These are phyloP conservation scores for Davidsoniella virescens DNA, from an alignment of 2,329 filamentous ascomycete genomes.

Conservation along the genomic window DNA sequence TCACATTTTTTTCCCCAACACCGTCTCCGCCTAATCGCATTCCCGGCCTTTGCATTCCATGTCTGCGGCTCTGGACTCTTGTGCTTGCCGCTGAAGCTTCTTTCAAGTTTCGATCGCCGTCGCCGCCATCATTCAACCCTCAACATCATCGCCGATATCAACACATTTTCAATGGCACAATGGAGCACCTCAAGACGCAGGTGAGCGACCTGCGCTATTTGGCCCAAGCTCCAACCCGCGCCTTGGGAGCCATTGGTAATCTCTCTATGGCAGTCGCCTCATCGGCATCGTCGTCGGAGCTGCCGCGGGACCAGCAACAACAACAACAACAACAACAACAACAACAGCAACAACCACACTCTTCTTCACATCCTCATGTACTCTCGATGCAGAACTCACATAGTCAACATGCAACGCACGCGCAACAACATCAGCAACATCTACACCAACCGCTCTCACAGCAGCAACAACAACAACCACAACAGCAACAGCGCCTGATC, in stretches of 20 bases:
- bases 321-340: background rate
- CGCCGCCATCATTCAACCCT: too few species aligned
- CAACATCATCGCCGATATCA: background rate
- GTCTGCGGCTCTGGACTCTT: background rate
- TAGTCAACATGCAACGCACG: background rate
- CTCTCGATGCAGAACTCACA: slow-evolving; percentile 1
- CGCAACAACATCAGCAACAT: background rate
- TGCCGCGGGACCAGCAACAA: slow-evolving; percentile 28
- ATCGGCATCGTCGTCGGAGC: slow-evolving; percentile 28
- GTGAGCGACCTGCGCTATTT: slow-evolving; percentile 38
- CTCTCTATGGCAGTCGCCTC: slow-evolving; percentile 16
- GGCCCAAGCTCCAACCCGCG: slow-evolving; percentile 23
- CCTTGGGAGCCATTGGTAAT: slow-evolving; percentile 17
- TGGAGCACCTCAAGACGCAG: slow-evolving; percentile 40
- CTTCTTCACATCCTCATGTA: background rate
- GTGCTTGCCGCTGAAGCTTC: too few species aligned
- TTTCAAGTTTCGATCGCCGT: background rate
- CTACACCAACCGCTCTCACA: background rate
- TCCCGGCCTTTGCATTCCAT: background rate
- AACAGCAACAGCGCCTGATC: slow-evolving; percentile 4
- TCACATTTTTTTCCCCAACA: slow-evolving; percentile 2
- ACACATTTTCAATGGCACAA: slow-evolving; percentile 17
- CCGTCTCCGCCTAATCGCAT: background rate
- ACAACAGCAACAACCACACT: background rate
- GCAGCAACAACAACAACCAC: background rate